Evolutionary conservation across 805 yeast genomes (phyloP).

Genomic region (Hanseniaspora mollemarum): DNA sequence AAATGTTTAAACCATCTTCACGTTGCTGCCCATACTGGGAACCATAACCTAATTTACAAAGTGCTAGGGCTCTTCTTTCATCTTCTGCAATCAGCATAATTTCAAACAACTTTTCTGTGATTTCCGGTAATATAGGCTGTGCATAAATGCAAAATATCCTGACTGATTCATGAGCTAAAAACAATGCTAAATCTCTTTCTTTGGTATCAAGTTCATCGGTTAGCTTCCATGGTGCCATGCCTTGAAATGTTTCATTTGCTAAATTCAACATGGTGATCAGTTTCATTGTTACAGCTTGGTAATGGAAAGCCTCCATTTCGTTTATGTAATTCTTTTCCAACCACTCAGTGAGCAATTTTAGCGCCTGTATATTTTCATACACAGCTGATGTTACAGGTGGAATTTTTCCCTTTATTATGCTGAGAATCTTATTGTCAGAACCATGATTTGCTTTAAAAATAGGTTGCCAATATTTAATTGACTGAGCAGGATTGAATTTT

Average conservation of each 20-base stretch:
- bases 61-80: neutral
- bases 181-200: conserved; percentile 42
- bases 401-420: too few species aligned
- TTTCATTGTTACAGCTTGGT: neutral
- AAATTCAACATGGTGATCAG: conserved; percentile 27
- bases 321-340: neutral
- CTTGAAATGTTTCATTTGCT: conserved; percentile 54
- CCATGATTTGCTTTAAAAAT: conserved; percentile 21
- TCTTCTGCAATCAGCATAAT: neutral
- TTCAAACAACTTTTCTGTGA: conserved; percentile 30
- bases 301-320: conserved; percentile 6
- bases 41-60: conserved; percentile 4
- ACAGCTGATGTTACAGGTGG: conserved; percentile 21
- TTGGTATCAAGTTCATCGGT: conserved; percentile 23
- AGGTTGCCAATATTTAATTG: conserved; percentile 25
- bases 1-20: neutral
- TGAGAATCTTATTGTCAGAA: too few species aligned
- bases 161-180: conserved; percentile 50
- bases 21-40: conserved; percentile 2
- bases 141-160: conserved; percentile 51
- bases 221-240: conserved; percentile 54
- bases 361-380: conserved; percentile 14
- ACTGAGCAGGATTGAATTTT: conserved; percentile 47
- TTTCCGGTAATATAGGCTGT: conserved; percentile 55
- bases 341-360: conserved; percentile 20